Conservation (phyloP, 257 asterid genomes). For the Leptodermis oblonga region DNA sequence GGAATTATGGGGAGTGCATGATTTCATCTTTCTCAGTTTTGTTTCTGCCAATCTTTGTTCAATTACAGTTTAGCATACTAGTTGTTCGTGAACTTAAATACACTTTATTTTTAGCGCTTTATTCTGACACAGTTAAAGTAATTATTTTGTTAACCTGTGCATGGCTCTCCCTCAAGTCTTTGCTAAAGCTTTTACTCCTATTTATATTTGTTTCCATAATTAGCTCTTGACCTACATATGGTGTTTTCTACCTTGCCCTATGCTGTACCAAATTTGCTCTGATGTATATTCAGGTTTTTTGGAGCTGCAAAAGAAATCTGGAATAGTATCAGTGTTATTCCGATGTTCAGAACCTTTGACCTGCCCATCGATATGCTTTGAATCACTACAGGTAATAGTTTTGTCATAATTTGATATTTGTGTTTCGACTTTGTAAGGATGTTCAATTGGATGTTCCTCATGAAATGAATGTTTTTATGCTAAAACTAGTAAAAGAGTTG, state of each 20-base stretch:
- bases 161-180: too few species aligned
- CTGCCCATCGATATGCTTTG: conserved; percentile 58
- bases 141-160: too few species aligned
- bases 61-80: too few species aligned
- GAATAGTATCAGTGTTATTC: conserved; percentile 53
- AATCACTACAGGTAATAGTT: conserved; percentile 85
- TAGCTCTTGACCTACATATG: neutral
- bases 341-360: conserved; percentile 52
- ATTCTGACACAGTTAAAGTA: too few species aligned
- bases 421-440: neutral
- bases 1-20: neutral
- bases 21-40: too few species aligned
- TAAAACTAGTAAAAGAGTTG: neutral
- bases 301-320: conserved; percentile 45
- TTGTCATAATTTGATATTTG: neutral
- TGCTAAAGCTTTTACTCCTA: neutral
- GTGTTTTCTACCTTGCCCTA: neutral
- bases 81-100: too few species aligned
- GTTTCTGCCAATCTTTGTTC: too few species aligned
- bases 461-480: neutral
- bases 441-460: neutral
- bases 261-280: neutral
- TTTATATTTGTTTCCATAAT: neutral
- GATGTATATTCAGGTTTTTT: conserved; percentile 51
- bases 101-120: too few species aligned